phyloP scores from a whole-genome alignment of 2,329 filamentous ascomycete genomes.

The Fusarium mangiferae region DNA sequence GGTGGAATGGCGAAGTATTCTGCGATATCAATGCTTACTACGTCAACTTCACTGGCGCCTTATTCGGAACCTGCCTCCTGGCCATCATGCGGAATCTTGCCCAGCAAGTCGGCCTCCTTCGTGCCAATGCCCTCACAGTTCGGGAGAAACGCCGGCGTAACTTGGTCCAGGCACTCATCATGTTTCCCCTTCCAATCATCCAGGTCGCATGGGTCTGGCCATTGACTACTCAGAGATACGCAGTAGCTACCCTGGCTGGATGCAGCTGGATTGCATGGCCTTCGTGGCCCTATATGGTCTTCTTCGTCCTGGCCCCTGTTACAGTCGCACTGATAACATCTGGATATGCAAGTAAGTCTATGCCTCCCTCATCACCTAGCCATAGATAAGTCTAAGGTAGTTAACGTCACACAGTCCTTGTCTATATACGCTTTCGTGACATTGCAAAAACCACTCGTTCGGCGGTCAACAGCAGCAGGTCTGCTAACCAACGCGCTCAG shows the following conservation, averaged over 20 bases:
- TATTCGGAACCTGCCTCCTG: slow-evolving; percentile 63
- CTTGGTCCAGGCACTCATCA: slow-evolving; percentile 61
- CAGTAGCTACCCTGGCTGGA: slow-evolving; percentile 60
- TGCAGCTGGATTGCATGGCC: slow-evolving; percentile 57
- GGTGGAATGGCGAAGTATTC: slow-evolving; percentile 64
- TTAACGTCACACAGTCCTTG: slow-evolving; percentile 50
- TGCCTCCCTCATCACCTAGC: no score
- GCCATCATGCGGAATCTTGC: slow-evolving; percentile 66
- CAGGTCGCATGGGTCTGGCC: slow-evolving; percentile 62
- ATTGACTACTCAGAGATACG: slow-evolving; percentile 59
- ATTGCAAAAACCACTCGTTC: slow-evolving; percentile 55
- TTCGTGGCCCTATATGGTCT: slow-evolving; percentile 60
- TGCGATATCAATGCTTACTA: slow-evolving; percentile 64
- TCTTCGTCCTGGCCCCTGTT: slow-evolving; percentile 59
- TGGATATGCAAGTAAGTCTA: slow-evolving; percentile 59
- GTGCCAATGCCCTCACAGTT: slow-evolving; percentile 53
- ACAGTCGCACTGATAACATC: slow-evolving; percentile 56
- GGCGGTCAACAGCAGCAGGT: slow-evolving; percentile 54
- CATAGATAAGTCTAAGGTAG: not conserved
- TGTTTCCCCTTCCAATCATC: slow-evolving; percentile 63
- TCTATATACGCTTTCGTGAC: slow-evolving; percentile 59
- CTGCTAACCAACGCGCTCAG: slow-evolving; percentile 55
- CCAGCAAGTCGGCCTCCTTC: slow-evolving; percentile 58
- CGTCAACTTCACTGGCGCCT: slow-evolving; percentile 57
- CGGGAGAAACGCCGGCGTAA: slow-evolving; percentile 56